Conservation (phyloP, 23 red algal species). For the Gracilaria domingensis region DNA sequence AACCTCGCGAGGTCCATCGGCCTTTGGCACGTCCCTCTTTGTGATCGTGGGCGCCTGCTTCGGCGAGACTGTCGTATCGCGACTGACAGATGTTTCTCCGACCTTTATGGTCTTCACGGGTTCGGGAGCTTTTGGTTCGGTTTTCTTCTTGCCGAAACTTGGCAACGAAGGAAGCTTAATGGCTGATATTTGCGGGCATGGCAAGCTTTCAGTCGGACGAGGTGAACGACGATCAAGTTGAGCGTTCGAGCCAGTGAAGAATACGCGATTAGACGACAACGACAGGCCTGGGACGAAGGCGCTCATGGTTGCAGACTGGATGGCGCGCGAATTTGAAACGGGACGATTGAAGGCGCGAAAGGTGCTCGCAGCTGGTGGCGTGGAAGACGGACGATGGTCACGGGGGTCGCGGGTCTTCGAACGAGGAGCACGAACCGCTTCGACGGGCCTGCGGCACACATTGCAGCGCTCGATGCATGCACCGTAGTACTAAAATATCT, state of each 20-base stretch:
- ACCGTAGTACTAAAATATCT: neutral
- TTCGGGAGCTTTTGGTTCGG: neutral
- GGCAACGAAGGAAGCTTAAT: slow-evolving; percentile 53
- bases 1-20: neutral
- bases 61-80: neutral
- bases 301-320: slow-evolving; percentile 10
- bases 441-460: neutral
- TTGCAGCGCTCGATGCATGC: neutral
- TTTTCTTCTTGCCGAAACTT: slow-evolving; percentile 19
- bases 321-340: neutral
- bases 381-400: neutral
- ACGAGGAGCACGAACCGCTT: neutral
- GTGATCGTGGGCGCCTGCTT: neutral
- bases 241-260: slow-evolving; percentile 37
- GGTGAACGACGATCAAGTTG: neutral
- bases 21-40: slow-evolving; percentile 4
- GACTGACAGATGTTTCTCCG: slow-evolving; percentile 9
- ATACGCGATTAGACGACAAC: slow-evolving; percentile 17
- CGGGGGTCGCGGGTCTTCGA: too few species aligned
- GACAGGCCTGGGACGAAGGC: slow-evolving; percentile 60
- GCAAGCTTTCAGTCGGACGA: neutral
- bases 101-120: slow-evolving; percentile 14
- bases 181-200: slow-evolving; percentile 16
- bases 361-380: too few species aligned
- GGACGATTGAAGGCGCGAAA: neutral